These are phyloP conservation scores for Arxiozyma heterogenica DNA, from an alignment of 1,139 yeast species.

Conservation along the genomic window DNA sequence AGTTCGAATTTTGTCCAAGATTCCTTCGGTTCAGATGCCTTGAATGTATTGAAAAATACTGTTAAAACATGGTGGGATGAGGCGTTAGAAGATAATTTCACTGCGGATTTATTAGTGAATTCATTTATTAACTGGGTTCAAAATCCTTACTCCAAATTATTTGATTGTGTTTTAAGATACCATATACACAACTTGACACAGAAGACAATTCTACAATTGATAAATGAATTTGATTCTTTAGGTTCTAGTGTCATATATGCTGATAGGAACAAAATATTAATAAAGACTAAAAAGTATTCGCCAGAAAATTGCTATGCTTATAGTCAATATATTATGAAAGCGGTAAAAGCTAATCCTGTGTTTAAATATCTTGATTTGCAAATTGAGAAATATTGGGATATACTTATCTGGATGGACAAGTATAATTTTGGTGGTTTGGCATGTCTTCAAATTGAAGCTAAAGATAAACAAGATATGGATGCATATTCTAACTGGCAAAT, in stretches of 20 bases:
- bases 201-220: conserved; percentile 71
- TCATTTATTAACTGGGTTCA: conserved; percentile 85
- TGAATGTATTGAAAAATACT: conserved; percentile 59
- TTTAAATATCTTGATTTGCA: conserved; percentile 73
- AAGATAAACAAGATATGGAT: conserved; percentile 48
- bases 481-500: conserved; percentile 77
- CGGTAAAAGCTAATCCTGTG: conserved; percentile 71
- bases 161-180: conserved; percentile 71
- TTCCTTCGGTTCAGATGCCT: conserved; percentile 71
- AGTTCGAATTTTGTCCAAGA: conserved; percentile 52
- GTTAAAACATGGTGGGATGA: conserved; percentile 93
- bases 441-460: conserved; percentile 50
- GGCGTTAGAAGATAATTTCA: conserved; percentile 56
- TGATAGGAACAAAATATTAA: conserved; percentile 61
- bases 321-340: conserved; percentile 77
- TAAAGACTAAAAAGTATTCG: conserved; percentile 66
- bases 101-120: conserved; percentile 82
- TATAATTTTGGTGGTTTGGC: conserved; percentile 80
- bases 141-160: conserved; percentile 59
- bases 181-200: conserved; percentile 83
- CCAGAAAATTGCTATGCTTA: conserved; percentile 89
- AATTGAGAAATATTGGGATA: conserved; percentile 80
- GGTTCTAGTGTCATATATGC: conserved; percentile 78
- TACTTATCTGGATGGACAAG: conserved; percentile 90
- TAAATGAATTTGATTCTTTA: conserved; percentile 69